Conservation (phyloP, 257 asterid species). For the Catharanthus roseus region DNA sequence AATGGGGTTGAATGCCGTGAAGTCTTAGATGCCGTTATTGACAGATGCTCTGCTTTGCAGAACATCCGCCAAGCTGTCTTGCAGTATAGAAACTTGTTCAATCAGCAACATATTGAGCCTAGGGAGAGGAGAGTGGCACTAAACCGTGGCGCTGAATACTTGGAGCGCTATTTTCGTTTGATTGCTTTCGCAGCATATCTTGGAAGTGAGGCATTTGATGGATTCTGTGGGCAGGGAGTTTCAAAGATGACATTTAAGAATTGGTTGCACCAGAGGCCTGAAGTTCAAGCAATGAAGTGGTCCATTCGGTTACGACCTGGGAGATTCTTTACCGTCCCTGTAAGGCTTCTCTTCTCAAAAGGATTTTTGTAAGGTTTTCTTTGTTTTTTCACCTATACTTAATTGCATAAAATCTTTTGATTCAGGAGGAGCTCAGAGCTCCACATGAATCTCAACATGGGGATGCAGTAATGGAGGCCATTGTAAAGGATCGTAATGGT, state of each 20-base stretch:
- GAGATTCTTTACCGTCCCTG: slow-evolving; percentile 89
- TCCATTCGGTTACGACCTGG: slow-evolving; percentile 95
- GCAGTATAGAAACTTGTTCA: slow-evolving; percentile 80
- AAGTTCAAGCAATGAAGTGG: slow-evolving; percentile 99
- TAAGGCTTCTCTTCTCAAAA: slow-evolving; percentile 40
- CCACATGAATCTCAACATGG: slow-evolving; percentile 98
- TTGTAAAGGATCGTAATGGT: slow-evolving; percentile 91
- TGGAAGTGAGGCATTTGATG: slow-evolving; percentile 97
- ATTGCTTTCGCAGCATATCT: slow-evolving; percentile 98
- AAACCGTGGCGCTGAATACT: slow-evolving; percentile 97
- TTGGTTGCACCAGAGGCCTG: slow-evolving; percentile 90
- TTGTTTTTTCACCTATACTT: slow-evolving; percentile 28
- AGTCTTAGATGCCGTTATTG: slow-evolving; percentile 85
- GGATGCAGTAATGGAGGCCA: slow-evolving; percentile 99
- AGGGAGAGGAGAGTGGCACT: slow-evolving; percentile 95
- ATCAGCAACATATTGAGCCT: slow-evolving; percentile 92
- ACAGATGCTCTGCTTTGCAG: slow-evolving; percentile 93
- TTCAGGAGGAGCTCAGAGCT: slow-evolving; percentile 92
- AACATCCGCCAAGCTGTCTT: slow-evolving; percentile 96
- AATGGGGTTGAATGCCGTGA: slow-evolving; percentile 97
- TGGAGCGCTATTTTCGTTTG: slow-evolving; percentile 94
- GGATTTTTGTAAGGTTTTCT: not conserved
- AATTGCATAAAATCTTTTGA: slow-evolving; percentile 29
- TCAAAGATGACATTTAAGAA: slow-evolving; percentile 72
- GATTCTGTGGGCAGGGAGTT: slow-evolving; percentile 82